Base-by-base conservation (phyloP, 1,284 basidiomycete genomes). In the Hemileccinum hortonii region DNA sequence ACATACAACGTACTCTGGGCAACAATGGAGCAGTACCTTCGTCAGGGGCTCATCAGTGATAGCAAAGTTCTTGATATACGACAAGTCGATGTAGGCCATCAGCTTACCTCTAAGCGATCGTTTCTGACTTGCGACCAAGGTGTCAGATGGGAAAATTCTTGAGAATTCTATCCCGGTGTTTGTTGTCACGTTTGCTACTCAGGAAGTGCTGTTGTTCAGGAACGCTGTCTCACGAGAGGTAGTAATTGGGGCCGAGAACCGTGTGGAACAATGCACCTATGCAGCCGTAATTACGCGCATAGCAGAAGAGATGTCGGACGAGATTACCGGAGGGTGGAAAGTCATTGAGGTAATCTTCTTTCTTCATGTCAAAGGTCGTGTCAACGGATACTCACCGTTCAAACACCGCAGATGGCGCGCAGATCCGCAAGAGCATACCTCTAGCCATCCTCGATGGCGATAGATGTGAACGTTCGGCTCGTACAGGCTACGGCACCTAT, bases 301-400 rank as follows among this genome's bases (percentile, higher is more conserved):
- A 39, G 88, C 92, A 67, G 87, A 87, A 60, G 92, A 96, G 65
- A 74, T 96, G 49, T 85, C 86, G 41, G 91, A 98, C 64, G 90
- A 96, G 72, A 78, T 98, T 47, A 99, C 97, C 0, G 93, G 93
- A 45, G 97, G 97, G 11, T 99, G 97, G 97, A 98, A 98, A 74
- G 84, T 99, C 50, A 82, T 98, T 38, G 95, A 98, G 84, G 91
- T 94, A 66, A 54, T 46, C 39, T 43, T 8, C 10, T 38, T 2
- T 18, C 9, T 22, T 11, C 14, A 15, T 42, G 30, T 30, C 21
- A 14, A 32, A 11, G 32, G 24, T 36, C 32, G 6, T 48, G 6
- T 24, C 14, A 22, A 22, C n/a, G 41, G 38, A 32, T 35, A 10
- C 51, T 65, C 44, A 53, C n/a, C 10, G 8, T 33, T 30, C 22